Percentiles rank a stretch among this genome's conserved stretches.
phyloP scores from a whole-genome alignment of 1,284 basidiomycete species.

The Fomitiporia mediterranea region DNA sequence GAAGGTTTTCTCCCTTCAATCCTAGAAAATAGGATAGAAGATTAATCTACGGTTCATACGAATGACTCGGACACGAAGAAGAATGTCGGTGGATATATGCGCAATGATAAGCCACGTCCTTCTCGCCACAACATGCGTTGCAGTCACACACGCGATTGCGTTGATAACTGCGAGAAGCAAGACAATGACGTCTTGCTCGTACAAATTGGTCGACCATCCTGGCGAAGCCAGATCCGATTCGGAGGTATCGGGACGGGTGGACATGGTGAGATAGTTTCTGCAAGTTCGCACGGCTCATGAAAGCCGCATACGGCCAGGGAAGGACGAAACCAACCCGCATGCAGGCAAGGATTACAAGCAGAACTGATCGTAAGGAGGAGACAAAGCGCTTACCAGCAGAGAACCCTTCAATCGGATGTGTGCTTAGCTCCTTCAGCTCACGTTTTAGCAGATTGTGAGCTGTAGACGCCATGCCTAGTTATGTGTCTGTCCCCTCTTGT shows the following conservation, averaged over 20 bases:
- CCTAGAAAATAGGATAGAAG: slow-evolving; percentile 46
- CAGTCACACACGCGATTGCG: no score
- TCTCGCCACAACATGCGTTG: background rate
- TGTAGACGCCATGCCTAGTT: slow-evolving; percentile 40
- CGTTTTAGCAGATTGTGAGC: slow-evolving; percentile 62
- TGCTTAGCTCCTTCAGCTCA: slow-evolving; percentile 83
- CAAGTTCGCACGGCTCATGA: no score
- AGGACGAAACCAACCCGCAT: background rate
- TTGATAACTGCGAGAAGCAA: no score
- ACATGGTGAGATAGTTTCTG: no score
- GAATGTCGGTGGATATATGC: slow-evolving; percentile 10
- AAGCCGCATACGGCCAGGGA: background rate
- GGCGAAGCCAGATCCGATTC: background rate
- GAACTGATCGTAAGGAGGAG: no score
- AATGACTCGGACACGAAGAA: background rate
- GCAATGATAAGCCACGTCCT: background rate
- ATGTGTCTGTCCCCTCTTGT: background rate
- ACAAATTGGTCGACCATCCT: no score
- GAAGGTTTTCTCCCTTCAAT: slow-evolving; percentile 90
- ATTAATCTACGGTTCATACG: slow-evolving; percentile 13
- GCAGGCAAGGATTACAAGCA: slow-evolving; percentile 15
- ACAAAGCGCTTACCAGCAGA: slow-evolving; percentile 64
- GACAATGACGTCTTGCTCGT: no score
- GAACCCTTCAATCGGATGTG: slow-evolving; percentile 89
- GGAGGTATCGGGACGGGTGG: background rate